Conservation (phyloP, 1,284 basidiomycete genomes). For the Pterula multifida region DNA sequence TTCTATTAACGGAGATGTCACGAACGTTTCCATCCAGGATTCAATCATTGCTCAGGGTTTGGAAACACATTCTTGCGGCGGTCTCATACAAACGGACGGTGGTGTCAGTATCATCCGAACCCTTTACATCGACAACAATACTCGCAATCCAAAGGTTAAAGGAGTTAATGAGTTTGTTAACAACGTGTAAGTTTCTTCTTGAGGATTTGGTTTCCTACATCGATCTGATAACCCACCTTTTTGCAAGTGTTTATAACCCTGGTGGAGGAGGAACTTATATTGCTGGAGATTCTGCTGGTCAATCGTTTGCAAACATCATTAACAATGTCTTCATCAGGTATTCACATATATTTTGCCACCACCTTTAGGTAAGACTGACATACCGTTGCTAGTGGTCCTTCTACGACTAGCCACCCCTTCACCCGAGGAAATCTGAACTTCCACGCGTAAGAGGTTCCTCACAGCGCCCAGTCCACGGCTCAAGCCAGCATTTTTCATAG, state of each 20-base stretch:
- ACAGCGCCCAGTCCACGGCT: not conserved
- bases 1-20: constrained; percentile 25
- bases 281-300: constrained; percentile 23
- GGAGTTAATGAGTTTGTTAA: constrained; percentile 26
- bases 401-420: constrained; percentile 12
- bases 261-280: constrained; percentile 25
- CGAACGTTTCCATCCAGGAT: constrained; percentile 23
- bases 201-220: not conserved
- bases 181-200: constrained; percentile 18
- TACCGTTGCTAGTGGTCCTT: constrained; percentile 13
- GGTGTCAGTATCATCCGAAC: constrained; percentile 25
- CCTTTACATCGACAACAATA: constrained; percentile 26
- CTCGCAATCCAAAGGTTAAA: constrained; percentile 26
- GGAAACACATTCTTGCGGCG: constrained; percentile 24
- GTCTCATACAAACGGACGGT: constrained; percentile 24
- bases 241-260: constrained; percentile 21
- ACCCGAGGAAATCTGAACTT: constrained; percentile 27
- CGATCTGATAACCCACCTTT: not conserved
- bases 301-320: constrained; percentile 22
- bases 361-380: not conserved
- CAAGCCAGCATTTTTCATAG: not conserved
- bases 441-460: constrained; percentile 14
- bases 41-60: constrained; percentile 25
- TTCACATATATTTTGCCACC: not conserved
- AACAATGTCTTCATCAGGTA: constrained; percentile 25